Evolutionary conservation across 495 filamentous ascomycete genomes (phyloP), one percentile per base, ranked within the genome.

Genomic region (Collariella sp.): DNA sequence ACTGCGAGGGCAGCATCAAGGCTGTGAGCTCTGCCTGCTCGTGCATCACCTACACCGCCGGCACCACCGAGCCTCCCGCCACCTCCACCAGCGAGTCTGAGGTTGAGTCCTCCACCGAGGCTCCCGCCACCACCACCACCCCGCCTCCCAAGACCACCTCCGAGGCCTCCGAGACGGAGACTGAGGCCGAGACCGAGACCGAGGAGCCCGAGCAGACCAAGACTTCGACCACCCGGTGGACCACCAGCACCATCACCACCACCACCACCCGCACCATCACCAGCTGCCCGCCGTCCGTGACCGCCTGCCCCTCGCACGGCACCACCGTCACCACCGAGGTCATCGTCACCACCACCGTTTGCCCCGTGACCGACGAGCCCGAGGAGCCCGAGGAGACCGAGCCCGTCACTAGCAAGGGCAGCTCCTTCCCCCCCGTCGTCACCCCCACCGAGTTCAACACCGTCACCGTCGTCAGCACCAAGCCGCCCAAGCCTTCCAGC

Each of bases 241-340:
- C 79, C 40, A 79, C 76, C 31, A 79, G 75, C 20, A 83, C 81
- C 41, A 71, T 82, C 11, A 79, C 74, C 57, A 71, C 72, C n/a
- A 85, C 81, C 15, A 79, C 74, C 46, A 68, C 74, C 51, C 64
- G 77, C 50, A 83, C 82, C 4, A 70, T 83, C 61, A 83, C 77
- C 12, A 72, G 69, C 56, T 84, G 80, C 62, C 73, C 76, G 9
- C 58, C 79, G 0, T 73, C 66, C 2, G 76, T 83, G 18, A 79
- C 76, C 31, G 62, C 78, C 59, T 85, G 81, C 68, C 80, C 82
- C 15, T 76, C 75, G 63, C 35, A 55, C 62, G 23, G 80, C 70
- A 34, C 77, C 70, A 57, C 68, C 47, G 70, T 79, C 10, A 70
- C 75, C 38, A 82, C 80, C 31, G 74, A 76, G 23, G 73, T 73